Evolutionary conservation across 495 filamentous ascomycete species (phyloP).

Genomic region (Lasiosphaeria hispida): DNA sequence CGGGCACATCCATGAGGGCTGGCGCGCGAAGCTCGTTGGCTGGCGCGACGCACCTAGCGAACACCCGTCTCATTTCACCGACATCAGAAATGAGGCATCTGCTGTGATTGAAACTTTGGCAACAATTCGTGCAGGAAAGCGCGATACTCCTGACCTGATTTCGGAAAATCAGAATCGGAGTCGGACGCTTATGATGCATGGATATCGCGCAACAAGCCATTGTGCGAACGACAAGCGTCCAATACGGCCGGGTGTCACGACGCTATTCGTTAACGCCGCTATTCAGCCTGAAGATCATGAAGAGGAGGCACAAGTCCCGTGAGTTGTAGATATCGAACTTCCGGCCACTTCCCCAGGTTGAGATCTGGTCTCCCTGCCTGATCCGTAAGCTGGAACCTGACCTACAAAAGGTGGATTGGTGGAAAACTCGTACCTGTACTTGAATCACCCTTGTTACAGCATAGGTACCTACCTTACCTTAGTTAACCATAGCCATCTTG

Average conservation of each 20-base stretch:
- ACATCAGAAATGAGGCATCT: slow-evolving; percentile 33
- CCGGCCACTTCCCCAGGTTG: too few relatives aligned
- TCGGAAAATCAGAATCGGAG: slow-evolving; percentile 9
- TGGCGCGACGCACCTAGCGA: slow-evolving; percentile 43
- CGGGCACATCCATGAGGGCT: slow-evolving; percentile 73
- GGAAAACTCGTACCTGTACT: too few relatives aligned
- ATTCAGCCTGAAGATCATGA: slow-evolving; percentile 43
- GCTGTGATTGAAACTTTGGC: slow-evolving; percentile 41
- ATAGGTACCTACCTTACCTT: too few relatives aligned
- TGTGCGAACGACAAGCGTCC: slow-evolving; percentile 37
- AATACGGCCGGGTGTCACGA: slow-evolving; percentile 53
- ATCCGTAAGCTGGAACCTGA: too few relatives aligned
- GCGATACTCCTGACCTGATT: slow-evolving; percentile 14
- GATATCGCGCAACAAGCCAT: slow-evolving; percentile 24
- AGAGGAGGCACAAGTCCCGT: slow-evolving; percentile 50
- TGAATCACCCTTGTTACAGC: too few relatives aligned
- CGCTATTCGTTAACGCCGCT: slow-evolving; percentile 72
- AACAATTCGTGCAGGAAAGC: slow-evolving; percentile 28
- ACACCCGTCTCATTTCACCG: slow-evolving; percentile 34
- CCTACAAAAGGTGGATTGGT: too few relatives aligned
- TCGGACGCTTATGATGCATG: not conserved
- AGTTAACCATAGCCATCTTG: too few relatives aligned
- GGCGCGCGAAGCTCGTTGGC: slow-evolving; percentile 60
- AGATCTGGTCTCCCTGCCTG: too few relatives aligned
- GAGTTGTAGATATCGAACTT: slow-evolving; percentile 64